Conservation (phyloP, 371 early-diverging fungal species). For the Fennellomyces sp. region DNA sequence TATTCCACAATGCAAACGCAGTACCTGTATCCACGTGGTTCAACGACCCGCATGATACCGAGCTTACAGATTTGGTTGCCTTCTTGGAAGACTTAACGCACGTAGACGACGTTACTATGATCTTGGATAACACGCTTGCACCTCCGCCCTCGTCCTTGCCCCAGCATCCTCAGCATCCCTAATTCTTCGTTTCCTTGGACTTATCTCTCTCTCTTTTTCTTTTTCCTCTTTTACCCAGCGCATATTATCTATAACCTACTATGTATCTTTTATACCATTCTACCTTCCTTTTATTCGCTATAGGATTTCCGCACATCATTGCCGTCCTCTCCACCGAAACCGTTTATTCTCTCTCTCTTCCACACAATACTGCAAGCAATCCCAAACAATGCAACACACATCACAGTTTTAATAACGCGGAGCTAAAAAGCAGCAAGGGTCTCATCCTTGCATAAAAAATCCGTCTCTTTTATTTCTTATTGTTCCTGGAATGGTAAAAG, state of each 20-base stretch:
- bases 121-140: constrained; percentile 58
- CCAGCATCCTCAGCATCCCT: neutral
- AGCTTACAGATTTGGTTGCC: constrained; percentile 90
- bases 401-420: too few species aligned
- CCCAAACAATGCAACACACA: neutral
- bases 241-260: neutral
- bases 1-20: constrained; percentile 94
- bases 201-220: neutral
- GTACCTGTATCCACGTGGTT: constrained; percentile 96
- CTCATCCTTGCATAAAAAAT: too few species aligned
- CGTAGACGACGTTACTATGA: constrained; percentile 87
- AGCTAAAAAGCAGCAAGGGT: too few species aligned
- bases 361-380: neutral
- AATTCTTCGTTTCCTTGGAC: neutral
- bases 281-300: neutral
- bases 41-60: constrained; percentile 95
- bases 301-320: too few species aligned
- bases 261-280: constrained; percentile 5
- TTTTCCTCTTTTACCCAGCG: neutral
- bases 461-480: neutral
- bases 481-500: neutral
- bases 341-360: neutral
- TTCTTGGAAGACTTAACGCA: constrained; percentile 88
- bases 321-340: neutral
- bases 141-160: neutral